phyloP scores from a whole-genome alignment of 257 asterid species.

The Oldenlandia corymbosa region DNA sequence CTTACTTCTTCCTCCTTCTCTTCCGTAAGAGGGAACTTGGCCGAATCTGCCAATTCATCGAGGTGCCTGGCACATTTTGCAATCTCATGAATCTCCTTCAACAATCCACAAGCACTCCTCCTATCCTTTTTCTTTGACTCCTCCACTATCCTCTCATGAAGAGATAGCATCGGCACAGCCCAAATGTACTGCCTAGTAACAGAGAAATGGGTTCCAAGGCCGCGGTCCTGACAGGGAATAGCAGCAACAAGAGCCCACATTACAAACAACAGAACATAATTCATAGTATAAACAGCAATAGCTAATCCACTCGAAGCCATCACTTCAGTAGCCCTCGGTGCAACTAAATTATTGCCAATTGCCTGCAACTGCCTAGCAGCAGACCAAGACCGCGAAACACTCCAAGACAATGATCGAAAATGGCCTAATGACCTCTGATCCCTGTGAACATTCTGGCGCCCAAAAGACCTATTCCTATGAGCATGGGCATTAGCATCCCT shows the following conservation, averaged over 20 bases:
- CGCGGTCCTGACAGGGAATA: slow-evolving; percentile 95
- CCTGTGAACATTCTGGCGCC: slow-evolving; percentile 40
- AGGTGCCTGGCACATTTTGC: slow-evolving; percentile 53
- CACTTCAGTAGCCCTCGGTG: slow-evolving; percentile 57
- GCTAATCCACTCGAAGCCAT: slow-evolving; percentile 57
- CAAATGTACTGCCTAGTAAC: slow-evolving; percentile 55
- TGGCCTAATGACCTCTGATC: slow-evolving; percentile 49
- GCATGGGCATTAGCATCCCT: slow-evolving; percentile 42
- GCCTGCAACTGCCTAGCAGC: slow-evolving; percentile 87
- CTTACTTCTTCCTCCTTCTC: slow-evolving; percentile 66
- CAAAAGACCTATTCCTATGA: slow-evolving; percentile 78
- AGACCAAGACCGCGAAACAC: slow-evolving; percentile 94
- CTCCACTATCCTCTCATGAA: slow-evolving; percentile 81
- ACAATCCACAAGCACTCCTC: slow-evolving; percentile 61
- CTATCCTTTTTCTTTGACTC: slow-evolving; percentile 73
- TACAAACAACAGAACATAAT: slow-evolving; percentile 59
- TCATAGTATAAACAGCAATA: slow-evolving; percentile 75
- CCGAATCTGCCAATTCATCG: slow-evolving; percentile 55
- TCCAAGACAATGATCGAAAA: slow-evolving; percentile 82
- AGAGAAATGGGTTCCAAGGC: slow-evolving; percentile 63
- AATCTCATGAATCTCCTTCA: slow-evolving; percentile 77
- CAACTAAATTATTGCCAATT: slow-evolving; percentile 56
- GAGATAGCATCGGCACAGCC: slow-evolving; percentile 54
- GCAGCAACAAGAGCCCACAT: slow-evolving; percentile 98
- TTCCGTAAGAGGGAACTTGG: slow-evolving; percentile 54